A percentile compares a stretch with the other conserved stretches of the same genome.
phyloP scores from a whole-genome alignment of 768 basidiomycete genomes.

The Agrocybe praecox region DNA sequence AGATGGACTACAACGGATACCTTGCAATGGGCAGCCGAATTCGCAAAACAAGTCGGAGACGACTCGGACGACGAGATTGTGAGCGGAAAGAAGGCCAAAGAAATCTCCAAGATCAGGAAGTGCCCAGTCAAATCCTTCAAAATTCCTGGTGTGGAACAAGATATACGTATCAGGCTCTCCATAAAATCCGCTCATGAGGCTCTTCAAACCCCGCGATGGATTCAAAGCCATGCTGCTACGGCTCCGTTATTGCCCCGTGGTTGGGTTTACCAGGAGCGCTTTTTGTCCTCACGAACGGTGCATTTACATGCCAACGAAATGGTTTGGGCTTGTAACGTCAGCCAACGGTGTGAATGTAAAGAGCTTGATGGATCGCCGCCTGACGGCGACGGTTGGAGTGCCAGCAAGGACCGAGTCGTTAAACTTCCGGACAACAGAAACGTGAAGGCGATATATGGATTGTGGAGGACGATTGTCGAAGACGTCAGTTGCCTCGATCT shows the following conservation, averaged over 20 bases:
- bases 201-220: slow-evolving; percentile 15
- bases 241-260: slow-evolving; percentile 14
- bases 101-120: slow-evolving; percentile 7
- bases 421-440: slow-evolving; percentile 1
- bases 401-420: slow-evolving; percentile 12
- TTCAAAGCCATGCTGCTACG: slow-evolving; percentile 4
- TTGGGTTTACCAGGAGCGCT: slow-evolving; percentile 19
- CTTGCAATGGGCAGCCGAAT: slow-evolving; percentile 10
- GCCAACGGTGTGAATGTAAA: slow-evolving; percentile 14
- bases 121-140: slow-evolving; percentile 10
- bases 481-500: slow-evolving; percentile 13
- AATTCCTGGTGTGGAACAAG: slow-evolving; percentile 5
- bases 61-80: not conserved
- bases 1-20: slow-evolving; percentile 13
- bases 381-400: slow-evolving; percentile 16
- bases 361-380: slow-evolving; percentile 10
- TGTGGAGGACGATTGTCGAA: slow-evolving; percentile 17
- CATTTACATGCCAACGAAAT: slow-evolving; percentile 16
- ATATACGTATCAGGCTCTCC: slow-evolving; percentile 11
- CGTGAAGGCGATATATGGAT: slow-evolving; percentile 8
- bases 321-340: slow-evolving; percentile 14
- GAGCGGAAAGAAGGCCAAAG: not conserved
- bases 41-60: slow-evolving; percentile 1
- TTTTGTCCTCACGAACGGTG: slow-evolving; percentile 9
- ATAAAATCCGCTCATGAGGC: slow-evolving; percentile 15